phyloP scores from a whole-genome alignment of 805 yeast species.

The Yarrowia sp. region DNA sequence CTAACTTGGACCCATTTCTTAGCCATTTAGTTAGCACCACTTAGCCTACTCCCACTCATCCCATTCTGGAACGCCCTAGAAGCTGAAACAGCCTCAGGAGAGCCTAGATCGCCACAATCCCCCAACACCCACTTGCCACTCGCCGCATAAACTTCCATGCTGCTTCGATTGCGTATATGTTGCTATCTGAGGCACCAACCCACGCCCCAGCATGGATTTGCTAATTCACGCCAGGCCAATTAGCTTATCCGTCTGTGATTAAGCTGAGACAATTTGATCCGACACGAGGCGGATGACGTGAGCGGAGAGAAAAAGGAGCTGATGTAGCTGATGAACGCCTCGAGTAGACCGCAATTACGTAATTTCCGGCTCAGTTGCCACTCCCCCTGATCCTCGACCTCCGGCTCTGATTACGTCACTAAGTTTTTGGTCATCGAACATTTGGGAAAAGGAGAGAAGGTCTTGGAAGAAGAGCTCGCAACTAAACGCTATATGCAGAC shows the following conservation, averaged over 20 bases:
- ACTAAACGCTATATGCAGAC: background rate
- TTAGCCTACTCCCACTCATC: no score
- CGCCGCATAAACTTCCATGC: background rate
- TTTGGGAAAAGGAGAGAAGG: slow-evolving; percentile 13
- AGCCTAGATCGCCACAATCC: no score
- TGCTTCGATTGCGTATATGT: background rate
- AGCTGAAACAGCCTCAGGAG: no score
- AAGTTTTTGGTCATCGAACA: slow-evolving; percentile 1
- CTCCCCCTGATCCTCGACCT: background rate
- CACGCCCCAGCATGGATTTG: background rate
- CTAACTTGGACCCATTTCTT: no score
- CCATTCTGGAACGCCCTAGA: background rate
- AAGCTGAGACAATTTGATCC: background rate
- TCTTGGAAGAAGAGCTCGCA: slow-evolving; percentile 10
- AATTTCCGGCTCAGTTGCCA: no score
- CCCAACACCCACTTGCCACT: no score
- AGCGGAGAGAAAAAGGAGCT: background rate
- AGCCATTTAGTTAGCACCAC: no score
- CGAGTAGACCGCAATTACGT: no score
- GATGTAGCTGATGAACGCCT: no score
- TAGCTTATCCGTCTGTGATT: background rate
- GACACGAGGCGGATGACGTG: background rate
- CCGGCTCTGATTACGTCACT: background rate
- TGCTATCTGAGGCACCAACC: slow-evolving; percentile 8
- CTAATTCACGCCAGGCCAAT: background rate